Evolutionary conservation across 2,329 filamentous ascomycete species (phyloP).

Genomic region (Colletotrichum higginsianum): DNA sequence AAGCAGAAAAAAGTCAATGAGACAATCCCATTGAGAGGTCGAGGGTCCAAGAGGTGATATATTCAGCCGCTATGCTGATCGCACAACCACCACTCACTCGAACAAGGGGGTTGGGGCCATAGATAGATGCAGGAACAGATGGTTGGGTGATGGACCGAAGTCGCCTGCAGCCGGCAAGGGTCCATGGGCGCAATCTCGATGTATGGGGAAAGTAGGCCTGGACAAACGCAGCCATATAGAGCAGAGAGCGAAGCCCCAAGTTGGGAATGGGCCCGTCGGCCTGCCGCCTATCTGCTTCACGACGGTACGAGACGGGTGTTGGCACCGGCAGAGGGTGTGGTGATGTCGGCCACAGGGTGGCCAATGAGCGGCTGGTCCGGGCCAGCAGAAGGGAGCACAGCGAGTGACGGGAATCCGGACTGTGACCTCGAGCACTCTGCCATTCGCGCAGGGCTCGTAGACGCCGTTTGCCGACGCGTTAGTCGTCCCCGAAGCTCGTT

Average conservation of each 20-base stretch:
- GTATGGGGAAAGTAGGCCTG: conserved; percentile 13
- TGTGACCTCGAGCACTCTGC: not conserved
- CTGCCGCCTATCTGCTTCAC: conserved; percentile 30
- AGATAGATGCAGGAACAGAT: conserved; percentile 34
- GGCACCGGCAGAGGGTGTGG: conserved; percentile 35
- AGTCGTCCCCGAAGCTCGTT: not conserved
- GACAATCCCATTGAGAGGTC: not conserved
- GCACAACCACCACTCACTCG: not conserved
- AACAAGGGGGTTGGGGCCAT: conserved; percentile 6
- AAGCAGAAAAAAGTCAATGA: conserved; percentile 12
- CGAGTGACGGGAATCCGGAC: not conserved
- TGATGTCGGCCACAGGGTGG: conserved; percentile 20
- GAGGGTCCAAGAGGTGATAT: conserved; percentile 31
- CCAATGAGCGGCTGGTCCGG: conserved; percentile 21
- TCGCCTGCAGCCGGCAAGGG: conserved; percentile 24
- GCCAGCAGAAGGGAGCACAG: not conserved
- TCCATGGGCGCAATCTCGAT: conserved; percentile 25
- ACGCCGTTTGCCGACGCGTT: conserved; percentile 26
- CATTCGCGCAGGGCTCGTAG: not conserved
- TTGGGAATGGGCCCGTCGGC: conserved; percentile 15
- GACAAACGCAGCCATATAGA: conserved; percentile 24
- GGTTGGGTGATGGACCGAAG: conserved; percentile 33
- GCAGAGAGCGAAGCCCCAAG: conserved; percentile 1
- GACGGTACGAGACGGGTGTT: conserved; percentile 3
- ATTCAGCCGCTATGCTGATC: conserved; percentile 15